Evolutionary conservation across 495 filamentous ascomycete species (phyloP).

Genomic region (Tricharina praecox): DNA sequence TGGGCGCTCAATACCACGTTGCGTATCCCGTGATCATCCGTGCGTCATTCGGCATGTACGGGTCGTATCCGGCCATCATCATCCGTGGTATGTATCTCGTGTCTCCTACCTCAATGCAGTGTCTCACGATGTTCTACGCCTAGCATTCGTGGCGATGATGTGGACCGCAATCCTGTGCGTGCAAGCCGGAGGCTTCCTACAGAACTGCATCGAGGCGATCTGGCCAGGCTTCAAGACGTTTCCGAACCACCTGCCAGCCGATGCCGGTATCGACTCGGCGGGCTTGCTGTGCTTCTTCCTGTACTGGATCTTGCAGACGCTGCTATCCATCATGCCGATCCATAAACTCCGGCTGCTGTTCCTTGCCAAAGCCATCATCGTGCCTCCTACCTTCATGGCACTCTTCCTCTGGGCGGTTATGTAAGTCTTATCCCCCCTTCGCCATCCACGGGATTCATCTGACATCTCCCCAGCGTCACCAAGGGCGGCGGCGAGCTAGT

Average conservation of each 20-base stretch:
- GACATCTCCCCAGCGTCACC: slow-evolving; percentile 17
- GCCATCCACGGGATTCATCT: neutral
- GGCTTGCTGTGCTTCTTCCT: slow-evolving; percentile 36
- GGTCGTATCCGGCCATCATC: slow-evolving; percentile 36
- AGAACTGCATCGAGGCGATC: slow-evolving; percentile 37
- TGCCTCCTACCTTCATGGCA: slow-evolving; percentile 34
- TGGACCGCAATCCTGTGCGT: slow-evolving; percentile 36
- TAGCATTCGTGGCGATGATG: slow-evolving; percentile 35
- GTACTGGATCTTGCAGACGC: slow-evolving; percentile 34
- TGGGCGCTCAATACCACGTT: slow-evolving; percentile 49
- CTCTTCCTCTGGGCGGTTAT: slow-evolving; percentile 36
- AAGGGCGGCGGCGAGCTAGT: slow-evolving; percentile 30
- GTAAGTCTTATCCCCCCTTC: neutral
- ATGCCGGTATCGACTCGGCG: slow-evolving; percentile 33
- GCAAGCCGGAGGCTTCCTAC: slow-evolving; percentile 32
- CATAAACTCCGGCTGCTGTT: slow-evolving; percentile 39
- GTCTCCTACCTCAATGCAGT: no score
- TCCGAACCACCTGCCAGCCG: slow-evolving; percentile 33
- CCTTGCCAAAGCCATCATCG: slow-evolving; percentile 37
- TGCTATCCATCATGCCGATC: slow-evolving; percentile 33
- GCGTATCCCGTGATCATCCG: slow-evolving; percentile 47
- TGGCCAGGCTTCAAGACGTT: slow-evolving; percentile 45
- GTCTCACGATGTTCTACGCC: no score
- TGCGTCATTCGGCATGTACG: slow-evolving; percentile 47
- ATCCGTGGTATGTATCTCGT: slow-evolving; percentile 26